Base-by-base conservation (phyloP, 2,329 filamentous ascomycete species). In the Curvularia sp. region DNA sequence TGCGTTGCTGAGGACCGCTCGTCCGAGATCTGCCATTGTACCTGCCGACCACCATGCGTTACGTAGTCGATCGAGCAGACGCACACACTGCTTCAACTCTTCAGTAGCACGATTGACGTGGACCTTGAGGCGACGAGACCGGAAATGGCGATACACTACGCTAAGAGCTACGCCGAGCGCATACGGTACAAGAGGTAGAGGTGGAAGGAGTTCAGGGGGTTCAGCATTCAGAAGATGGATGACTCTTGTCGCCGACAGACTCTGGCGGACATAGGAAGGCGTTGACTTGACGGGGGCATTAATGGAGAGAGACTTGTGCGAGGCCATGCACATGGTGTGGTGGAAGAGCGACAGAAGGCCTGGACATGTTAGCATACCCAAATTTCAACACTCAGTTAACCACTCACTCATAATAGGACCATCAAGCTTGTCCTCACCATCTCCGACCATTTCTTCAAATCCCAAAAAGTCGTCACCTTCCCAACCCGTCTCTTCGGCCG, bases 61-160 rank as follows among this genome's bases (percentile, higher is more conserved):
- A 1, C 79, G 75, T 2, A 82, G 67, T 3, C 74, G 75, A 42
- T 81, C 77, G n/a, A 82, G 74, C 1, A 81, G 71, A 10, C 68
- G 66, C 23, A 80, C 80, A 61, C 80, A 81, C 49, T 74, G 74
- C 43, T 79, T 77, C 32, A 82, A 71, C 45, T 82, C 80, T 47
- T 77, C 72, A 9, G 79, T 80, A 1, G 80, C 80, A 23, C 80
- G 77, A 57, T 79, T 79, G 67, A 80, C 78, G 63, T 81, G 79
- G 23, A 80, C 78, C 28, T 76, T 80, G 9, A 84, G 72, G 49
- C 79, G 81, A 55, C 81, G 81, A 49, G 81, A 81, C 23, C 84
- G 83, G 43, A 85, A 80, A 55, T 85, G 82, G 15, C 84, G 82
- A 64, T 87, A 86, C 2, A 83, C 82, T 1, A 86, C 83, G 2